Evolutionary conservation across 2,329 filamentous ascomycete species (phyloP), one percentile per base, ranked within the genome.

Genomic region (Colletotrichum tabaci): DNA sequence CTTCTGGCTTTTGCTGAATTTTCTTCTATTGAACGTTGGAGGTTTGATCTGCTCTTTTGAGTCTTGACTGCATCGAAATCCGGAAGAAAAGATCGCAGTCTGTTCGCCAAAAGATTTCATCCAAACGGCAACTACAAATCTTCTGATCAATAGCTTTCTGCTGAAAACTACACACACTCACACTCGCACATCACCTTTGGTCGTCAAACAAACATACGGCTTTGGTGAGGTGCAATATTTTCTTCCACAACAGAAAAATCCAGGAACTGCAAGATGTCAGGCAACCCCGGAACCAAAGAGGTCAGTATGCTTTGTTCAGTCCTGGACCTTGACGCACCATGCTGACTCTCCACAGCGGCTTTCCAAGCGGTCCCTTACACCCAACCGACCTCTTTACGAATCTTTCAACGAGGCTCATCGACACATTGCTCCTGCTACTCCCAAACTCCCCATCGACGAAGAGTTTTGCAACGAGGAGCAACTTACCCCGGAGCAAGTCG

Each of bases 391-490:
- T 26, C 50, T 74, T 5, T 74, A 73, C 23, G 46, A 40, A 18
- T 74, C 72, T 6, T 73, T 73, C 38, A 57, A 56, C 6, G 72
- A 74, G 38, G 72, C 72, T 30, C 70, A 74, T 40, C 65, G 66
- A 23, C 65, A 69, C 26, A 73, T 74, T 26, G 66, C 71, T 15
- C 70, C 55, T 6, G 40, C 44, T 26, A 65, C 57, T 44, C 62
- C 61, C 8, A 73, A 49, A 40, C 35, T 49, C 15, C 53, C 61
- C 3, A 63, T 55, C 1, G 65, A 73, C 30, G 47, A 58, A 13
- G 61, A 61, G 8, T 55, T 71, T 13, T 3, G n/a, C 38, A 21
- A 52, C 3, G 46, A 40, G 12, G 46, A 42, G 4, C 52, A 58
- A 23, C 60, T 71, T 38, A 69, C 65, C 8, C 38, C 30, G 8